phyloP scores from a whole-genome alignment of 345 rosid genomes.

The Lepidium aucheri region DNA sequence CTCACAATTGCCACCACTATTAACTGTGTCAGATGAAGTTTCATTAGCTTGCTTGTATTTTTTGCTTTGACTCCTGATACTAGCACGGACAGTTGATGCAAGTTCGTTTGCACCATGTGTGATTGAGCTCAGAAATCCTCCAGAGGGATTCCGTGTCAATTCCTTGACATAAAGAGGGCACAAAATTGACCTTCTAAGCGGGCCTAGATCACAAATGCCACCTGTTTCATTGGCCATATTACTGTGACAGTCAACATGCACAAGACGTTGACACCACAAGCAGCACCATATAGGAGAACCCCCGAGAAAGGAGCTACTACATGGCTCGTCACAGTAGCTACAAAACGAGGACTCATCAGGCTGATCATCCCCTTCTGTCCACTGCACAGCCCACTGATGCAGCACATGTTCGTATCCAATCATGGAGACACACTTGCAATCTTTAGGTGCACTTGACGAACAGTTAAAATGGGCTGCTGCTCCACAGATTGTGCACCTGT shows the following conservation, averaged over 20 bases:
- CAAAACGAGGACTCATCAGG: constrained; percentile 71
- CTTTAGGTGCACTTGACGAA: constrained; percentile 60
- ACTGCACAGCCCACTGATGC: constrained; percentile 94
- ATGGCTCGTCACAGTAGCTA: constrained; percentile 86
- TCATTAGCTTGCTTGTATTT: constrained; percentile 64
- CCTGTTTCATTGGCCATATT: constrained; percentile 75
- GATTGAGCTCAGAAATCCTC: constrained; percentile 81
- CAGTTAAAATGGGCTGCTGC: constrained; percentile 76
- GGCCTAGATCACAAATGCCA: constrained; percentile 82
- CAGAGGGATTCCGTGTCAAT: constrained; percentile 45
- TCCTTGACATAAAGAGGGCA: constrained; percentile 88
- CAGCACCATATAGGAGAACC: constrained; percentile 99
- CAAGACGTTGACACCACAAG: constrained; percentile 96
- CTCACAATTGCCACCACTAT: constrained; percentile 48
- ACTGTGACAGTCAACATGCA: constrained; percentile 88
- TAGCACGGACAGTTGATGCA: constrained; percentile 91
- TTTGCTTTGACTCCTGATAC: constrained; percentile 82
- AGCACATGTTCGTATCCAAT: constrained; percentile 62
- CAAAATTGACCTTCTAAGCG: constrained; percentile 66
- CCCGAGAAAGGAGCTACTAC: constrained; percentile 85
- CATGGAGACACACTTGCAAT: constrained; percentile 87
- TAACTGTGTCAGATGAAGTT: constrained; percentile 46
- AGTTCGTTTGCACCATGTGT: constrained; percentile 96
- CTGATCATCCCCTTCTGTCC: constrained; percentile 91
- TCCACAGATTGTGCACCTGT: constrained; percentile 64